These are phyloP conservation scores for Fomitopsis palustris DNA, from an alignment of 1,284 basidiomycete genomes.

Conservation along the genomic window DNA sequence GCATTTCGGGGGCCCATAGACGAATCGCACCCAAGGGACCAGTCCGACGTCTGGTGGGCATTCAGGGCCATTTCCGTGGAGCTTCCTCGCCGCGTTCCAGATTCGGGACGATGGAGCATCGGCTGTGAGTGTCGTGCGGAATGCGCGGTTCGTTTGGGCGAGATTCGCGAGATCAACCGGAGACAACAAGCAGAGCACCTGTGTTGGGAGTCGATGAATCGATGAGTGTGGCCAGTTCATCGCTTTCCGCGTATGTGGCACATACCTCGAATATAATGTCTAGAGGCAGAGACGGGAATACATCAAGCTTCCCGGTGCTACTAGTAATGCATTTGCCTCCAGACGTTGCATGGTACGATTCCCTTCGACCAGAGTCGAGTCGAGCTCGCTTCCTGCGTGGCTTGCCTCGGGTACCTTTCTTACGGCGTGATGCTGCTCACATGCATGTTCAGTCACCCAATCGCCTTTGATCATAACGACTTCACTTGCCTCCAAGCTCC, in stretches of 20 bases:
- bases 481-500: background rate
- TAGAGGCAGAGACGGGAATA: background rate
- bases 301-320: too few species aligned
- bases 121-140: background rate
- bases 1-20: too few species aligned
- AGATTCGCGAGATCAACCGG: background rate
- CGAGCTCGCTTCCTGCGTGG: too few species aligned
- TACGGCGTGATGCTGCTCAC: background rate
- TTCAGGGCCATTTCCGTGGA: background rate
- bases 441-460: background rate
- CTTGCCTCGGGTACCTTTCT: too few species aligned
- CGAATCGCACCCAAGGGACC: too few species aligned
- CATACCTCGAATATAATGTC: background rate
- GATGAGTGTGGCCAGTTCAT: too few species aligned
- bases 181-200: background rate
- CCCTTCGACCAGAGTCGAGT: too few species aligned
- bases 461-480: too few species aligned
- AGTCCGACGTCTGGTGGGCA: background rate
- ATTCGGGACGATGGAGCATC: background rate
- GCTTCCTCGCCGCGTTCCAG: background rate
- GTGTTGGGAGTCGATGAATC: background rate
- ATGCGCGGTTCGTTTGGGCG: background rate
- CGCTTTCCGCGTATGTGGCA: background rate
- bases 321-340: too few species aligned
- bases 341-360: too few species aligned